phyloP scores from a whole-genome alignment of 306 rosid genomes.

The Ormosia emarginata region DNA sequence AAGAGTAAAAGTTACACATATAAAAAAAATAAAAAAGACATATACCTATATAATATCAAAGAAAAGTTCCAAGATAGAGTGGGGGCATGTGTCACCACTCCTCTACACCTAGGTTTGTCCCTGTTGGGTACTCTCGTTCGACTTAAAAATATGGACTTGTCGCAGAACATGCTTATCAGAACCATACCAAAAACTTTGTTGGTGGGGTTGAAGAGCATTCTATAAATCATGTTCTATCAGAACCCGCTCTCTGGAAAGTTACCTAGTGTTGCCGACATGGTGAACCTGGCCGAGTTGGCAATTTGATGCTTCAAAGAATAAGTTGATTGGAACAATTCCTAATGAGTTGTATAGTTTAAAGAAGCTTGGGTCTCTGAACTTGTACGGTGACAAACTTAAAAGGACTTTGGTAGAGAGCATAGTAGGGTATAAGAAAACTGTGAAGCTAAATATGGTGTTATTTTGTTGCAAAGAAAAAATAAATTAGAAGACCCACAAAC shows the following conservation, averaged over 20 bases:
- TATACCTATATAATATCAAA: too few species aligned
- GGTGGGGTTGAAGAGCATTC: conserved; percentile 35
- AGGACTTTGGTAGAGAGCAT: conserved; percentile 58
- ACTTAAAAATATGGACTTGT: conserved; percentile 56
- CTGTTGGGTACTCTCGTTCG: conserved; percentile 26
- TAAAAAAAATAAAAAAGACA: too few species aligned
- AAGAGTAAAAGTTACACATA: too few species aligned
- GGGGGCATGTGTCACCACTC: too few species aligned
- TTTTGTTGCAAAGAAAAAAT: too few species aligned
- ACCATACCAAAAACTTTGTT: conserved; percentile 38
- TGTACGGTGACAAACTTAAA: conserved; percentile 40
- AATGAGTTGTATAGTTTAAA: conserved; percentile 42
- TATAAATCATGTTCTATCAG: conserved; percentile 51
- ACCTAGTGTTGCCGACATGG: conserved; percentile 33
- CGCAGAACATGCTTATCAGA: conserved; percentile 47
- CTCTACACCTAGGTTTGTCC: too few species aligned
- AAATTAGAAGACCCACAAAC: too few species aligned
- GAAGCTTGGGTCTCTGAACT: conserved; percentile 47
- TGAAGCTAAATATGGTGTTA: too few species aligned
- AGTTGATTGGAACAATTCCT: conserved; percentile 60
- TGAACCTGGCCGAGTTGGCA: conserved; percentile 43
- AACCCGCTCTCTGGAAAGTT: conserved; percentile 62
- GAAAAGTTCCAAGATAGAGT: too few species aligned
- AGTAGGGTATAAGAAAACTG: conserved; percentile 25
- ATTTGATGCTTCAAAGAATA: conserved; percentile 64